These are phyloP conservation scores for Colletotrichum scovillei DNA, from an alignment of 2,329 filamentous ascomycete genomes.

Conservation along the genomic window DNA sequence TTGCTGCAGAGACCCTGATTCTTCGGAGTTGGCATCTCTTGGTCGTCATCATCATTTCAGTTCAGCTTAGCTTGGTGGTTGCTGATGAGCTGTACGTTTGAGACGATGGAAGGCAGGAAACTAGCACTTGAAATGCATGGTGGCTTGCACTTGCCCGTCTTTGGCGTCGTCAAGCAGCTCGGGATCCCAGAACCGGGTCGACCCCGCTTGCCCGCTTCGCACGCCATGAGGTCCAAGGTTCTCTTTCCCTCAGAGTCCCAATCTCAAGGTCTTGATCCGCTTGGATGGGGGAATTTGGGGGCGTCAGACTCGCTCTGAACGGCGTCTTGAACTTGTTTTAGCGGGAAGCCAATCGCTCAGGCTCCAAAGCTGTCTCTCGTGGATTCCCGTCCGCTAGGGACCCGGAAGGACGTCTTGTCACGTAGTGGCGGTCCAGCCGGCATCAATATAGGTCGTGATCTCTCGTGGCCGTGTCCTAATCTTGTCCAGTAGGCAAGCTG, in stretches of 20 bases:
- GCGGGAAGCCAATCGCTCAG: conserved; percentile 5
- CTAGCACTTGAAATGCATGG: not conserved
- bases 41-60: not conserved
- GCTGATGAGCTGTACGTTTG: not conserved
- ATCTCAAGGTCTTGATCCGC: not conserved
- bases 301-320: conserved; percentile 14
- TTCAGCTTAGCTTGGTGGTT: not conserved
- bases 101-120: not conserved
- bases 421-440: not conserved
- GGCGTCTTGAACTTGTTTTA: conserved; percentile 23
- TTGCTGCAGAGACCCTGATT: not conserved
- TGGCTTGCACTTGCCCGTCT: conserved; percentile 6
- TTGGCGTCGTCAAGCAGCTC: not conserved
- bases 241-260: not conserved
- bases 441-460: not conserved
- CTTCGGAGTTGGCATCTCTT: not conserved
- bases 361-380: conserved; percentile 4
- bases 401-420: not conserved
- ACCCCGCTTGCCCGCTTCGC: conserved; percentile 10
- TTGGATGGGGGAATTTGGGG: conserved; percentile 22
- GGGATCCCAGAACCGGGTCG: conserved; percentile 13
- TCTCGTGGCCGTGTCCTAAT: not conserved
- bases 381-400: not conserved
- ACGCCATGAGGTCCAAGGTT: not conserved
- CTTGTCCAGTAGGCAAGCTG: not conserved